phyloP scores from a whole-genome alignment of 441 rosid species.

The Gossypium gossypioides region DNA sequence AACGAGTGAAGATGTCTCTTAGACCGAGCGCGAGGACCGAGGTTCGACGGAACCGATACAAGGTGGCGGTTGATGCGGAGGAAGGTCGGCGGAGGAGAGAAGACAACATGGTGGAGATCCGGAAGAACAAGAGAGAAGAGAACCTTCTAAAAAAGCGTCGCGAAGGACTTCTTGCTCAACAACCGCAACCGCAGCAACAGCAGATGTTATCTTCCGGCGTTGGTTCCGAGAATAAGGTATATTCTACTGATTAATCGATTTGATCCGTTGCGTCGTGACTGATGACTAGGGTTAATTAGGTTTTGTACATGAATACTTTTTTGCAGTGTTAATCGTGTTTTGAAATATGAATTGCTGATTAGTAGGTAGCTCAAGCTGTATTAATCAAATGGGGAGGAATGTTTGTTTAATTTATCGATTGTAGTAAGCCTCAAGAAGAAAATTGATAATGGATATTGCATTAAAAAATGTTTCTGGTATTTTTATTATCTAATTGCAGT shows the following conservation, averaged over 20 bases:
- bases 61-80: constrained; percentile 49
- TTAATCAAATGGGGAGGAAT: neutral
- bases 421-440: neutral
- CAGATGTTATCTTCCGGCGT: constrained; percentile 20
- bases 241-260: neutral
- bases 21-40: constrained; percentile 51
- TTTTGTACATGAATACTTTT: neutral
- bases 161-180: constrained; percentile 33
- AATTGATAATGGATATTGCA: neutral
- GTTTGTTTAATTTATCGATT: neutral
- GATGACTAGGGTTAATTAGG: constrained; percentile 9
- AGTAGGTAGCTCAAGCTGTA: neutral
- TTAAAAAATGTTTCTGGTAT: neutral
- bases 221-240: constrained; percentile 41
- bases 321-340: neutral
- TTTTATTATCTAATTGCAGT: constrained; percentile 27
- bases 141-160: constrained; percentile 55
- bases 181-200: neutral
- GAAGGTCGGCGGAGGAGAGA: constrained; percentile 59
- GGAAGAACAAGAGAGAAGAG: constrained; percentile 53
- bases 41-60: constrained; percentile 44
- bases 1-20: constrained; percentile 32
- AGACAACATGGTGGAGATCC: constrained; percentile 61
- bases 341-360: neutral
- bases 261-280: neutral